These are phyloP conservation scores for Pinguiococcus pyrenoidosus DNA, from an alignment of 108 stramenopile species.

Conservation along the genomic window DNA sequence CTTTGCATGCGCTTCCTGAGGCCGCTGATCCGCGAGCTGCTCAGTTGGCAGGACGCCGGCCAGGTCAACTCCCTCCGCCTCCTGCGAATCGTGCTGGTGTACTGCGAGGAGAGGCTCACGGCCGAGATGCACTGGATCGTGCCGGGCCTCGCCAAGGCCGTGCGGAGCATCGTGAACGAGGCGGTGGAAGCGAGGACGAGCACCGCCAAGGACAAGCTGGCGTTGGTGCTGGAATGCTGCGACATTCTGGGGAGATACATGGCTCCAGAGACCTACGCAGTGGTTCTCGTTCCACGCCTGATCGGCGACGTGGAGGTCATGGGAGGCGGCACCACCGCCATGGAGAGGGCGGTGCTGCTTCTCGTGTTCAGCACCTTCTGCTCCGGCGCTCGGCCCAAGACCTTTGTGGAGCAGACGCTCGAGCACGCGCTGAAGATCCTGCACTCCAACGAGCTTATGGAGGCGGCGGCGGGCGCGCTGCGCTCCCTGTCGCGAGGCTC, in stretches of 20 bases:
- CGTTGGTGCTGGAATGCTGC: background rate
- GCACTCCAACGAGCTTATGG: no score
- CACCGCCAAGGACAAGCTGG: no score
- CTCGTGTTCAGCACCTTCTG: no score
- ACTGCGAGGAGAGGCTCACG: slow-evolving; percentile 45
- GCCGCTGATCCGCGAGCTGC: slow-evolving; percentile 52
- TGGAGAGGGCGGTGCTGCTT: no score
- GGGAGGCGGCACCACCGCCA: background rate
- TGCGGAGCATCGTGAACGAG: background rate
- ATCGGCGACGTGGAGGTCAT: slow-evolving; percentile 1
- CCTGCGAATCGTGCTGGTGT: slow-evolving; percentile 31
- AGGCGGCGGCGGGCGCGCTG: no score
- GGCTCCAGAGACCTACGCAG: slow-evolving; percentile 2
- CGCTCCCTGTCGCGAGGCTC: no score
- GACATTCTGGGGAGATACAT: slow-evolving; percentile 4
- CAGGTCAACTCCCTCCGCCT: slow-evolving; percentile 29
- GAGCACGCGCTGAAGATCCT: no score
- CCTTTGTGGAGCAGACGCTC: no score
- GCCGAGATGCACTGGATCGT: slow-evolving; percentile 15
- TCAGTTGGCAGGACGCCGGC: slow-evolving; percentile 36
- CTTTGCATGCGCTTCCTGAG: slow-evolving; percentile 49
- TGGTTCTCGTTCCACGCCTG: slow-evolving; percentile 3
- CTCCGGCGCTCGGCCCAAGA: no score
- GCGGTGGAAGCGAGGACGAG: background rate
- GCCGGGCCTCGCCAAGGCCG: background rate